Conservation (phyloP, 768 basidiomycete species). For the Auricularia heimuer region DNA sequence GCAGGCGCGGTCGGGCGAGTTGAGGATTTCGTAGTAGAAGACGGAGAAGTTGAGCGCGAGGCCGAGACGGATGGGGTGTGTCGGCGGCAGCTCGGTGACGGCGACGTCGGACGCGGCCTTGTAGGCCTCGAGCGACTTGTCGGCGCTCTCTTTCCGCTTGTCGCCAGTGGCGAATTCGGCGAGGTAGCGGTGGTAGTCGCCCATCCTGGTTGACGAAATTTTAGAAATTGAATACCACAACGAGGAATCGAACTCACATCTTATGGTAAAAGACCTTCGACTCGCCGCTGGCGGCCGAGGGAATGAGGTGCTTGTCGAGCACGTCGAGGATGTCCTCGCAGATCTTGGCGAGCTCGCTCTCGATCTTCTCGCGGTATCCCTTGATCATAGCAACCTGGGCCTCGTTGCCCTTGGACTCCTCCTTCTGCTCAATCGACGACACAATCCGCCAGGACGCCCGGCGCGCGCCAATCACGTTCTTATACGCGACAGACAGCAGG, state of each 20-base stretch:
- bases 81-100: slow-evolving; percentile 55
- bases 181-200: slow-evolving; percentile 86
- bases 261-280: slow-evolving; percentile 86
- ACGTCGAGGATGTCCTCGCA: slow-evolving; percentile 73
- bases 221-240: neutral
- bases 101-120: slow-evolving; percentile 82
- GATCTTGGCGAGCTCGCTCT: slow-evolving; percentile 62
- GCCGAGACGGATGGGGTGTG: slow-evolving; percentile 81
- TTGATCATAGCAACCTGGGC: slow-evolving; percentile 58
- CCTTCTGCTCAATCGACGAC: slow-evolving; percentile 64
- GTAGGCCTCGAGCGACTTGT: slow-evolving; percentile 74
- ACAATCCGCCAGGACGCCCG: slow-evolving; percentile 80
- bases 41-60: slow-evolving; percentile 91
- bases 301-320: slow-evolving; percentile 52
- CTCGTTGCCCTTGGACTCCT: slow-evolving; percentile 39
- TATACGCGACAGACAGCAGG: slow-evolving; percentile 81
- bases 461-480: slow-evolving; percentile 77
- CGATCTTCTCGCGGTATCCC: slow-evolving; percentile 64
- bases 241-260: slow-evolving; percentile 41
- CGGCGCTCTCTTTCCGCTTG: slow-evolving; percentile 58
- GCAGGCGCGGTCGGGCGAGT: slow-evolving; percentile 78
- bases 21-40: slow-evolving; percentile 81
- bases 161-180: slow-evolving; percentile 73
- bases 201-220: slow-evolving; percentile 43
- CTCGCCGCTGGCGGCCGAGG: slow-evolving; percentile 62